These are phyloP conservation scores for Quercus rubra DNA, from an alignment of 306 rosid species.

Conservation along the genomic window DNA sequence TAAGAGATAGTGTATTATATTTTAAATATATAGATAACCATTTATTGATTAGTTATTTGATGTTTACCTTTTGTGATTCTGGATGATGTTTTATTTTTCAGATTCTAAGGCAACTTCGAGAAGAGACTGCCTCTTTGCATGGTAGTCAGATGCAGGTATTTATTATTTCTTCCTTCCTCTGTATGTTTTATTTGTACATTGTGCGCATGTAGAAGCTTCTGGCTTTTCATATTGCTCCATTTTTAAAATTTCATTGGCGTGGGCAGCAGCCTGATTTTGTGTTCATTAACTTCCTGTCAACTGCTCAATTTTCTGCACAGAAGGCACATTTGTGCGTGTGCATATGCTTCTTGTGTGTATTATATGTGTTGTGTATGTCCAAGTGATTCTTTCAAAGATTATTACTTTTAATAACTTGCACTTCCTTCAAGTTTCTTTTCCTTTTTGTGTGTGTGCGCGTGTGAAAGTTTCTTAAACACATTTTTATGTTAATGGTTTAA, in stretches of 20 bases:
- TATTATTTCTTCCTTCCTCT: background rate
- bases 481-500: no score
- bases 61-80: constrained; percentile 16
- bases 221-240: background rate
- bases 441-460: no score
- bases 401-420: no score
- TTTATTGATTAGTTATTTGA: background rate
- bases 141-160: constrained; percentile 94
- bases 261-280: background rate
- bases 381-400: no score
- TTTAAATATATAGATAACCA: background rate
- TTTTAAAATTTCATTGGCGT: background rate
- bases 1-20: background rate
- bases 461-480: no score
- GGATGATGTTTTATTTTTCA: constrained; percentile 35
- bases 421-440: no score
- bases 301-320: background rate
- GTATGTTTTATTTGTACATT: background rate
- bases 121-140: constrained; percentile 82
- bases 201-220: background rate
- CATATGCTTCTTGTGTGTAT: no score
- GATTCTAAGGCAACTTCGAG: constrained; percentile 76
- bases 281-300: background rate
- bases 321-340: background rate
- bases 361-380: background rate